A percentile compares a stretch with the other conserved stretches of the same genome.
Evolutionary conservation across 1,139 yeast genomes (phyloP).

Genomic region (Zygosaccharomyces pseudobailii): DNA sequence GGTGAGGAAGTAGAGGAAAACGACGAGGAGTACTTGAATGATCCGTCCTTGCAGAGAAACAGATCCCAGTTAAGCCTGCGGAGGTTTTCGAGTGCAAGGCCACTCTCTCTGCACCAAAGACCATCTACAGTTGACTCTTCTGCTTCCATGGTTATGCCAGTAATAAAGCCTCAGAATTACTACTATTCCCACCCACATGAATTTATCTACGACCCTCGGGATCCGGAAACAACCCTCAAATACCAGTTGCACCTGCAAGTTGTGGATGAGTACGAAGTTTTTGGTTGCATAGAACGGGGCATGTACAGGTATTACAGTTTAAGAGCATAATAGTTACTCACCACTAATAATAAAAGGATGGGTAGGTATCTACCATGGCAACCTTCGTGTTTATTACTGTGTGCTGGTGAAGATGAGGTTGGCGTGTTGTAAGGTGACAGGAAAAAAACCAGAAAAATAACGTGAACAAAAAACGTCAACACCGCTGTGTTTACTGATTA

Average conservation of each 20-base stretch:
- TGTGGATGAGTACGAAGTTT: constrained; percentile 45
- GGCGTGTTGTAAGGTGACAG: background rate
- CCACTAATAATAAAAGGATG: background rate
- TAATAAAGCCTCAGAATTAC: constrained; percentile 14
- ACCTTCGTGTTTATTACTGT: background rate
- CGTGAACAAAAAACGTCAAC: background rate
- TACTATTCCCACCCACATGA: constrained; percentile 23
- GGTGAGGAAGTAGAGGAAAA: constrained; percentile 22
- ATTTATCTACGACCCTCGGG: constrained; percentile 25
- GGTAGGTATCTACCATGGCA: background rate
- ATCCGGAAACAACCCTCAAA: constrained; percentile 23
- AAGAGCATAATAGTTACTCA: constrained; percentile 31
- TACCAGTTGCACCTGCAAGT: constrained; percentile 28
- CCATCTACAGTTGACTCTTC: constrained; percentile 7
- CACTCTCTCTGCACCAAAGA: constrained; percentile 1
- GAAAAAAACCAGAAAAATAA: background rate
- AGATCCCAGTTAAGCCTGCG: constrained; percentile 30
- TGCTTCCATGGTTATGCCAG: constrained; percentile 6
- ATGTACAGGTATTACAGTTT: constrained; percentile 60
- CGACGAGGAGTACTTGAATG: constrained; percentile 31
- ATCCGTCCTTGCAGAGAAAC: constrained; percentile 31
- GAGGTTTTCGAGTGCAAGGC: constrained; percentile 9
- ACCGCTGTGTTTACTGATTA: background rate
- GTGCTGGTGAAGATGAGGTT: background rate
- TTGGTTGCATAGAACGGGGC: constrained; percentile 71